Evolutionary conservation across 1,284 basidiomycete genomes (phyloP), one percentile per base, ranked within the genome.

Genomic region (Trametes sp.): DNA sequence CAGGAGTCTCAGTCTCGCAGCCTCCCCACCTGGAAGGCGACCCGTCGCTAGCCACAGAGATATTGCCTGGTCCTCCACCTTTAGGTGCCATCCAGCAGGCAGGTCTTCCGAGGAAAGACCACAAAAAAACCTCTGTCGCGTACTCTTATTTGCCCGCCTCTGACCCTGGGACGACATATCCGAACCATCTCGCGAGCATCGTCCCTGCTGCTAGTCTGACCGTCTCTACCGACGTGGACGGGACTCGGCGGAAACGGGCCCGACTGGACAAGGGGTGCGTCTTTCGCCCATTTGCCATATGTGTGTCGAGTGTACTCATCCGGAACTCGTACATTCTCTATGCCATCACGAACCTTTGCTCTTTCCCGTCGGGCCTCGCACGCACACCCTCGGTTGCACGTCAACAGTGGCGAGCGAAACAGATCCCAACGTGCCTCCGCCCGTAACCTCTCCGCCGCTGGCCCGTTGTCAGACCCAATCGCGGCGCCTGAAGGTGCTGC

Each of bases 101-200:
- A 65, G 76, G 66, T 51, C 50, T 80, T 63, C 81, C 85, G 69
- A 90, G 88, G 78, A 87, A 87, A 73, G 90, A 93, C 79, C 86
- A 87, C 72, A 90, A 84, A 81, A 92, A 92, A 78, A 84, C 86
- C 57, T 76, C 81, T 65, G 79, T 83, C 67, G 77, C 82, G 63
- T 80, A 85, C 77, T 92, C 91, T 59, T 93, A 93, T 81, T 81
- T 93, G 73, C 90, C 91, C 57, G 78, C 84, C 67, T 87, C 87
- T 73, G 92, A 93, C 82, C 91, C 91, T 66, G 91, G 92, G 72
- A 89, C 91, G 67, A 93, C 90, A 21, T 93, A 92, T 79, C 85
- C 87, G 75, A 89, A 88, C 63, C 82, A 84, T 84, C 80, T 67
- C 69, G 74, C 64, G 69, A 74, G 59, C 64, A 71, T 65, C 78